These are phyloP conservation scores for Ampelocalamus luodianensis DNA, from an alignment of 176 grass and related monocot species.

Conservation along the genomic window DNA sequence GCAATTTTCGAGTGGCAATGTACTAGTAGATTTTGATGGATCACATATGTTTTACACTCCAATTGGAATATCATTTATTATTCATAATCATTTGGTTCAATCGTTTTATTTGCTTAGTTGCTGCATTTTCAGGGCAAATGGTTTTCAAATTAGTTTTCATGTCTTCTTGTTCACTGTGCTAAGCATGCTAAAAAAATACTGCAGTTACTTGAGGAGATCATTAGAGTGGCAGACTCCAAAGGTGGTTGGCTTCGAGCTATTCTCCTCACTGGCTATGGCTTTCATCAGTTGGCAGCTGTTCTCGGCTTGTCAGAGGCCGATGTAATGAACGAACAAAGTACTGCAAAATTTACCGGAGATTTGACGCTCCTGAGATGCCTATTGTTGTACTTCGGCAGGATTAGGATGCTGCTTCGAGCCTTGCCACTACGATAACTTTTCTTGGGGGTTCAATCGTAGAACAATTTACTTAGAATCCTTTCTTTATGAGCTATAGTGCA, in stretches of 20 bases:
- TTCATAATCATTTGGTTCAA: not conserved
- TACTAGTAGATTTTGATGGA: not conserved
- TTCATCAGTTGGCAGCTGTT: constrained; percentile 98
- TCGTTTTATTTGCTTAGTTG: not conserved
- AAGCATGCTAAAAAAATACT: constrained; percentile 28
- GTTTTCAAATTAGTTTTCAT: not conserved
- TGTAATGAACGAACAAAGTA: constrained; percentile 1
- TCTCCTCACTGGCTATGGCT: constrained; percentile 89
- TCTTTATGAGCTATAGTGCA: not conserved
- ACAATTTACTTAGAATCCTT: constrained; percentile 33
- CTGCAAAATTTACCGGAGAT: not conserved
- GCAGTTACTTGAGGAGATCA: constrained; percentile 91
- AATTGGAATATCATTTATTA: not conserved
- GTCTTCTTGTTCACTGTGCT: not conserved
- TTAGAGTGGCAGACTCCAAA: constrained; percentile 82
- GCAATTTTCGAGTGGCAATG: not conserved
- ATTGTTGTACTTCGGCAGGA: constrained; percentile 36
- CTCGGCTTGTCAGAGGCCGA: constrained; percentile 90
- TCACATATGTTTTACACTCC: not conserved
- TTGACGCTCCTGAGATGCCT: not conserved
- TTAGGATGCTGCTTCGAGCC: constrained; percentile 35
- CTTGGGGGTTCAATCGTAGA: not conserved
- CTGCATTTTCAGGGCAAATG: not conserved
- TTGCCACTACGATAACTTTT: not conserved
- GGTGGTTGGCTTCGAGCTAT: constrained; percentile 80